Evolutionary conservation across 2,329 filamentous ascomycete species (phyloP).

Genomic region (Botrytis pseudocinerea): DNA sequence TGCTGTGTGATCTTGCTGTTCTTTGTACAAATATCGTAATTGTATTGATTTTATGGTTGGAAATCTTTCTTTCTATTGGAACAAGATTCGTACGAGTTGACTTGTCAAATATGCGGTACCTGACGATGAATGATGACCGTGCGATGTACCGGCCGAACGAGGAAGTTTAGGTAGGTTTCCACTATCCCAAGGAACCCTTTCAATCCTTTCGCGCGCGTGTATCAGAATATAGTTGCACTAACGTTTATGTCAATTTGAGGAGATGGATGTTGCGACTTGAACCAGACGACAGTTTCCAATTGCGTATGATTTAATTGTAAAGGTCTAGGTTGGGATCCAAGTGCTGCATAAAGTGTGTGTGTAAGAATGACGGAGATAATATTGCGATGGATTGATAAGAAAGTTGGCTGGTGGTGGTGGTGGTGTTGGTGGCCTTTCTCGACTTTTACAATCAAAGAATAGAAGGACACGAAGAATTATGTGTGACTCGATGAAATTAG

Average conservation of each 20-base stretch:
- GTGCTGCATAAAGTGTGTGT: neutral
- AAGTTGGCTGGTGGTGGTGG: neutral
- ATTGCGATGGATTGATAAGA: slow-evolving; percentile 12
- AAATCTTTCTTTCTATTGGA: slow-evolving; percentile 6
- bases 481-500: neutral
- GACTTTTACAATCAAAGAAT: neutral
- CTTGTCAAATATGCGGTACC: slow-evolving; percentile 25
- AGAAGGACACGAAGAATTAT: neutral
- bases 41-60: neutral
- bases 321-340: neutral
- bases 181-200: slow-evolving; percentile 1
- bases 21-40: neutral
- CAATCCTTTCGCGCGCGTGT: slow-evolving; percentile 22
- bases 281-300: neutral
- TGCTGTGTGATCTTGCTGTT: neutral
- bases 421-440: neutral
- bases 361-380: neutral
- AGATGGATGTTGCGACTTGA: neutral
- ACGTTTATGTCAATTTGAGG: neutral
- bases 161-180: slow-evolving; percentile 5
- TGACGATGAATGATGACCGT: slow-evolving; percentile 25
- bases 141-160: slow-evolving; percentile 20
- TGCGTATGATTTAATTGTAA: neutral
- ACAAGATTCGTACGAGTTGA: slow-evolving; percentile 22
- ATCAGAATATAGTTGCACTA: neutral